Base-by-base conservation (phyloP, 2,329 filamentous ascomycete genomes). In the Botryotinia narcissicola region DNA sequence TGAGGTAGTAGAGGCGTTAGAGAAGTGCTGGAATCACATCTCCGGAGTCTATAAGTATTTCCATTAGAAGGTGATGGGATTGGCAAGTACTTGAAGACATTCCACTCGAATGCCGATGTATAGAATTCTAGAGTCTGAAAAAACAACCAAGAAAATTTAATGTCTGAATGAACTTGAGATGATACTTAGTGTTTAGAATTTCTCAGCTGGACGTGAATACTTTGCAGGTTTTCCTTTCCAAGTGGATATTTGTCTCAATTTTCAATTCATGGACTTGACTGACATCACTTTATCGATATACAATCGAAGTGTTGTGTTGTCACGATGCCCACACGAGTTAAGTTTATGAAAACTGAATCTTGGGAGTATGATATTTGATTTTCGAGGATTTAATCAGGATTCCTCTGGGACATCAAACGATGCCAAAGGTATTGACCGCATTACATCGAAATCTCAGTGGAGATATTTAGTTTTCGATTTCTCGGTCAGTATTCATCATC, bases 1-100 rank as follows among this genome's bases (percentile, higher is more conserved):
- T 20, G 92, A 94, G 40, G 91, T 97, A 25, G 87, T 97, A 16
- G 83, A 90, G 80, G 90, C 88, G 20, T 84, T 97, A 73, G 93
- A 97, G 77, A 84, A 93, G 82, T 93, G 92, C 5, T 97, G 94
- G 94, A 76, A 29, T 7, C 46, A 54, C 9, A 69, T 69, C 54
- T 51, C 46, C 8, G 48, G 66, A 10, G 46, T 46, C 22, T 69
- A 54, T 25, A 69, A 69, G 35, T 69, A 69, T 57, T 57, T 51
- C 18, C 66, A 69, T 69, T 69, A 57, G 3, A 32, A 20, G 35
- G 16, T 35, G 20, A 46, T 22, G 20, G 20, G 44, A 20, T 46
- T 22, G n/a, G 25, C 25, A 4, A 63, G 14, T 14, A 44, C 37
- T 42, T 10, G 16, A 16, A 3, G 37, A 40, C 8, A 29, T 29